Evolutionary conservation across 2,329 filamentous ascomycete species (phyloP).

Genomic region (Penicillium sp.): DNA sequence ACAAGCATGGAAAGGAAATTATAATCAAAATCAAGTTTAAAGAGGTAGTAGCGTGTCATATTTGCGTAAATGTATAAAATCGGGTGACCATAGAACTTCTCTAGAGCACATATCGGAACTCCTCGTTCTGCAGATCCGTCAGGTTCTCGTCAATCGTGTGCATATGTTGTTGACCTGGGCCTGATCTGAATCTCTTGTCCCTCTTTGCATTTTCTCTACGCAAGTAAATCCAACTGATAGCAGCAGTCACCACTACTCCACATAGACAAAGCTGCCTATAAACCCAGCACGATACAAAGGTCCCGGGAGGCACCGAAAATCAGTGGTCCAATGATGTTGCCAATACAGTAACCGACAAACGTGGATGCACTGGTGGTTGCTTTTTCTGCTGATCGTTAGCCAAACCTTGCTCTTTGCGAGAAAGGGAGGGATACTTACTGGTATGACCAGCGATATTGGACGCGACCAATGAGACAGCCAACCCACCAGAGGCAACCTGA

Average conservation of each 20-base stretch:
- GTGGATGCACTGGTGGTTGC: constrained; percentile 1
- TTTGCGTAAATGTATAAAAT: neutral
- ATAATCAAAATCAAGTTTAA: too few species aligned
- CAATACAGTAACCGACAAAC: constrained; percentile 1
- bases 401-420: neutral
- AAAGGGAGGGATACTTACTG: neutral
- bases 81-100: neutral
- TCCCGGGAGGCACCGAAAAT: constrained; percentile 4
- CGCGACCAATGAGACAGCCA: constrained; percentile 1
- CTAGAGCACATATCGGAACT: constrained; percentile 3
- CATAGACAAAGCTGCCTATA: constrained; percentile 6
- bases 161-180: neutral
- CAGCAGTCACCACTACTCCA: neutral
- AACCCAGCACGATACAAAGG: constrained; percentile 2
- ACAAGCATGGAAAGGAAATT: too few species aligned
- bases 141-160: constrained; percentile 4
- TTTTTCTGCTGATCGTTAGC: neutral
- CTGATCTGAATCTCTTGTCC: neutral
- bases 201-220: neutral
- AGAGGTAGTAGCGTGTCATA: neutral
- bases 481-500: constrained; percentile 1
- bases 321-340: constrained; percentile 3
- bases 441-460: constrained; percentile 6
- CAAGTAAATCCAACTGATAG: neutral
- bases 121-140: constrained; percentile 2